phyloP scores from a whole-genome alignment of 345 rosid species.

The Eucalyptus grandis region DNA sequence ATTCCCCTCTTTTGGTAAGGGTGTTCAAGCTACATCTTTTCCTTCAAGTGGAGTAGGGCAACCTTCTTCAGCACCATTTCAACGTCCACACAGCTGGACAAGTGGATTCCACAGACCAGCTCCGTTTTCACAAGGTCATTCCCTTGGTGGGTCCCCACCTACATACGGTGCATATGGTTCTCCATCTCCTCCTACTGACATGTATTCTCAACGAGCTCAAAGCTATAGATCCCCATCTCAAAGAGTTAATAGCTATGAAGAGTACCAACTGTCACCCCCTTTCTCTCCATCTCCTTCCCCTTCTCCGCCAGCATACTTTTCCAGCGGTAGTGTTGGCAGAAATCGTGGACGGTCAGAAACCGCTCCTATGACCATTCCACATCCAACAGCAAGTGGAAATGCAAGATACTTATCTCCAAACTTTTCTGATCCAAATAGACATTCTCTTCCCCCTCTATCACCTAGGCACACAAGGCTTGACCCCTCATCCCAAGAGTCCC shows the following conservation, averaged over 20 bases:
- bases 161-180: conserved; percentile 27
- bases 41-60: conserved; percentile 37
- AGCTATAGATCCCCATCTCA: conserved; percentile 17
- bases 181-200: conserved; percentile 36
- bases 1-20: conserved; percentile 57
- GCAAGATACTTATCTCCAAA: conserved; percentile 56
- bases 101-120: conserved; percentile 62
- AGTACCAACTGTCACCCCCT: conserved; percentile 80
- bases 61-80: conserved; percentile 34
- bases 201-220: conserved; percentile 20
- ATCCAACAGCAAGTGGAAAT: conserved; percentile 22
- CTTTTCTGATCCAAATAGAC: conserved; percentile 68
- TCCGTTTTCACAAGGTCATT: conserved; percentile 17
- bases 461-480: conserved; percentile 65
- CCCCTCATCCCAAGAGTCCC: conserved; percentile 71
- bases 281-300: conserved; percentile 71
- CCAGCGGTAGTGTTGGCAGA: conserved; percentile 24
- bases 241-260: conserved; percentile 28
- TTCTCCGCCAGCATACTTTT: conserved; percentile 42
- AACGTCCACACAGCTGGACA: conserved; percentile 92
- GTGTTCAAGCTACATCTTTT: conserved; percentile 41
- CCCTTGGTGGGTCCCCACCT: conserved; percentile 32
- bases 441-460: conserved; percentile 79
- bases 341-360: conserved; percentile 43
- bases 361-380: conserved; percentile 79